phyloP scores from a whole-genome alignment of 148 eudicot genomes.

The Spergularia marina region DNA sequence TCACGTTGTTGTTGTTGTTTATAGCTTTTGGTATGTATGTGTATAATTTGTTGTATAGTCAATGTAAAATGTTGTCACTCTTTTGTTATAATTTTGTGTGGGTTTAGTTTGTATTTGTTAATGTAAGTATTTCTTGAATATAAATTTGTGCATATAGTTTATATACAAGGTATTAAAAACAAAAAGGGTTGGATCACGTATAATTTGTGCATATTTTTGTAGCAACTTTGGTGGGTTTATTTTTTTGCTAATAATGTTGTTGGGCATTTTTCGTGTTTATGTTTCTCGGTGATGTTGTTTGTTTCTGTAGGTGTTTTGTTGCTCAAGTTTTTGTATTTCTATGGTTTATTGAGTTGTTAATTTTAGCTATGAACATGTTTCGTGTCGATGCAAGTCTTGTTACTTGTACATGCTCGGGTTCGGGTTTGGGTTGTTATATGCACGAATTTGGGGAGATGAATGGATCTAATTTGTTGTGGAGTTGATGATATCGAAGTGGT shows the following conservation, averaged over 20 bases:
- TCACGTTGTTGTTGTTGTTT: conserved; percentile 11
- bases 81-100: not conserved
- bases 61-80: conserved; percentile 17
- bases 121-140: conserved; percentile 22
- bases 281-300: conserved; percentile 5
- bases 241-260: not conserved
- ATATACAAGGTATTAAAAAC: not conserved
- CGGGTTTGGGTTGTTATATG: conserved; percentile 4
- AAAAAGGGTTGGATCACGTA: conserved; percentile 30
- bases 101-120: not conserved
- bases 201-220: conserved; percentile 24
- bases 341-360: conserved; percentile 4
- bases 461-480: conserved; percentile 20
- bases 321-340: conserved; percentile 17
- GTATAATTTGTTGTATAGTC: conserved; percentile 24
- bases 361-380: conserved; percentile 24
- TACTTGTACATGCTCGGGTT: conserved; percentile 23
- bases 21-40: not conserved
- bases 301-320: conserved; percentile 11
- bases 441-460: conserved; percentile 12
- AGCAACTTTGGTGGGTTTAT: conserved; percentile 15
- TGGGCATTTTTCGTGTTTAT: conserved; percentile 18
- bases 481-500: conserved; percentile 15
- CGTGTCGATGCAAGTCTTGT: conserved; percentile 7
- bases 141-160: conserved; percentile 5